phyloP scores from a whole-genome alignment of 345 rosid genomes.

The Eucalyptus albens region DNA sequence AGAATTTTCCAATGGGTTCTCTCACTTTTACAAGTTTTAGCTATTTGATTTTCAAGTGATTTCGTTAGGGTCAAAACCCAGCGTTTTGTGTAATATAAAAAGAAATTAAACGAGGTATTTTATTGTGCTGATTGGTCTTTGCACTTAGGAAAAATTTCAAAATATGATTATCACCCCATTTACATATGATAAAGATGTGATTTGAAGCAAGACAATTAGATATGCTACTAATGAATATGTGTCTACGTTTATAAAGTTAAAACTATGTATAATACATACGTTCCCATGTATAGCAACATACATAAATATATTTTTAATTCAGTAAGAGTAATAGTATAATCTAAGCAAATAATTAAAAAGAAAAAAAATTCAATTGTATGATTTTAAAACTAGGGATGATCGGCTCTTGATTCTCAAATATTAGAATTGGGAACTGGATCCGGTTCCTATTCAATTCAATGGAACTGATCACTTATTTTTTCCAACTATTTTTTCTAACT shows the following conservation, averaged over 20 bases:
- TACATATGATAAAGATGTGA: neutral
- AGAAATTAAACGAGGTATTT: neutral
- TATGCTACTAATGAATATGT: neutral
- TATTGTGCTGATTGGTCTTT: neutral
- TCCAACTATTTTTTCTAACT: too few relatives aligned
- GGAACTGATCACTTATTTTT: too few relatives aligned
- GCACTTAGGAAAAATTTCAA: neutral
- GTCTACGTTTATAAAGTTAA: neutral
- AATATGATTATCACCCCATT: neutral
- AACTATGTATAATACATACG: neutral
- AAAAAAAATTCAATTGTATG: neutral
- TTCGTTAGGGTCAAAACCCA: neutral
- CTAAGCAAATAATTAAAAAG: neutral
- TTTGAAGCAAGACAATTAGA: neutral
- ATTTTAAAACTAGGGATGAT: neutral
- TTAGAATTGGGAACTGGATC: fast-evolving
- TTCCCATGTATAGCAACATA: neutral
- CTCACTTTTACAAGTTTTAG: neutral
- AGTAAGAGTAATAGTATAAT: too few relatives aligned
- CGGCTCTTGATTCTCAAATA: fast-evolving
- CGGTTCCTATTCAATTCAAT: fast-evolving
- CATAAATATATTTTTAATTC: neutral
- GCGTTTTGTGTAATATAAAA: neutral
- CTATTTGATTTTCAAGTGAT: neutral
- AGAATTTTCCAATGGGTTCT: neutral